Evolutionary conservation across 1,284 basidiomycete genomes (phyloP), one percentile per base, ranked within the genome.

Genomic region (Trichosporon sp.): DNA sequence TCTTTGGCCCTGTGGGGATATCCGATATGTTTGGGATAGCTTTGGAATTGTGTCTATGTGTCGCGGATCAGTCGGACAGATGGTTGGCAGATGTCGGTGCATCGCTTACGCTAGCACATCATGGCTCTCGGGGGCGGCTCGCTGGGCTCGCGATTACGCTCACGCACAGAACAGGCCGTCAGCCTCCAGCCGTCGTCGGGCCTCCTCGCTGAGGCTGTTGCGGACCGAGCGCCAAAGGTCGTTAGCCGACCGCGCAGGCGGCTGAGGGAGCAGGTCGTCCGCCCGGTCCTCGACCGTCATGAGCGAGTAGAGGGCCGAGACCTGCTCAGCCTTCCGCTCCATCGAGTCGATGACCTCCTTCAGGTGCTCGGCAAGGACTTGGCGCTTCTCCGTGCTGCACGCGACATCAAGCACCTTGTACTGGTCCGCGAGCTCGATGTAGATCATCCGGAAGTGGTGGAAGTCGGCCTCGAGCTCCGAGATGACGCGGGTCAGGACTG

Each of bases 261-360:
- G 56, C 21, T 16, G 63, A 6, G 11, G 64, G 10, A 12, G 67
- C 19, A 21, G 46, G 38, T 8, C 64, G 21, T 51, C 66, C 32
- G 54, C 63, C 38, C 77, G 77, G 77, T 94, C 92, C 74, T 89
- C 87, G 84, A 91, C 92, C 21, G 85, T 87, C 74, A 95, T 84
- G 54, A 93, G 85, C 76, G 91, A 91, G 81, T 94, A 94, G 19
- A 96, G 84, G 0, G 91, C 89, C 8, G 92, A 90, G 73, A 95
- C 93, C 84, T 95, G 93, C 83, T 94, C 91, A 51, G 92, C 93
- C 89, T 94, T 95, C 76, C 90, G 89, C 78, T 96, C 95, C 37
- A 97, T 86, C 61, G 91, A 87, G 81, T 95, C 92, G 65, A 97
- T 92, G 16, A 96, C 92, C 79, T 96, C 92, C 56, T 89, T 90